A percentile compares a stretch with the other conserved stretches of the same genome.
phyloP scores from a whole-genome alignment of 371 early-diverging fungal genomes.

The Saksenaea vasiformis region DNA sequence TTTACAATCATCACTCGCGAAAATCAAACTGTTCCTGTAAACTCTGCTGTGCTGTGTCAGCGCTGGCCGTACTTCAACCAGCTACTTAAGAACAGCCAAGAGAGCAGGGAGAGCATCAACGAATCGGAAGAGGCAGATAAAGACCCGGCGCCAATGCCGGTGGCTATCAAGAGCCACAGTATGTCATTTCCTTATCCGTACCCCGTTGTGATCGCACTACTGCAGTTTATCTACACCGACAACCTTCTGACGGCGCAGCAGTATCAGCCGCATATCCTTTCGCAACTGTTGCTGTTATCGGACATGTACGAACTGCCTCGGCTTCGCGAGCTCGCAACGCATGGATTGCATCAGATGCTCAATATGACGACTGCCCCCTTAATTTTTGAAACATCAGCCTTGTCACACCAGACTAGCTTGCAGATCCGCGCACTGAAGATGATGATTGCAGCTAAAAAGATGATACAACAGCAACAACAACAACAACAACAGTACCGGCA shows the following conservation, averaged over 20 bases:
- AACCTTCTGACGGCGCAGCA: conserved; percentile 56
- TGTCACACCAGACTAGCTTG: conserved; percentile 51
- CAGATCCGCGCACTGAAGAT: conserved; percentile 54
- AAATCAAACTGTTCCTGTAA: conserved; percentile 58
- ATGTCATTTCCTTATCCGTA: conserved; percentile 55
- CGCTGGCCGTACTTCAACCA: conserved; percentile 70
- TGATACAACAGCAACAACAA: conserved; percentile 41
- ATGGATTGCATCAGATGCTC: conserved; percentile 58
- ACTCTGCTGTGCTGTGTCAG: conserved; percentile 65
- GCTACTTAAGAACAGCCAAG: conserved; percentile 44
- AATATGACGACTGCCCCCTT: conserved; percentile 58
- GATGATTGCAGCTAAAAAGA: conserved; percentile 48
- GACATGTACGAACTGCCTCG: conserved; percentile 56
- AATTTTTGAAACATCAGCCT: conserved; percentile 54
- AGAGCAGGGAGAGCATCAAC: not conserved
- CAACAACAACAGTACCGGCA: conserved; percentile 24
- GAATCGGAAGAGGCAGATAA: not conserved
- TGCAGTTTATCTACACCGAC: conserved; percentile 67
- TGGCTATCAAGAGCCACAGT: conserved; percentile 16
- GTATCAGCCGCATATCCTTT: conserved; percentile 50
- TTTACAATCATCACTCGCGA: conserved; percentile 61
- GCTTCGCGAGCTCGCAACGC: conserved; percentile 47
- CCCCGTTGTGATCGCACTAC: conserved; percentile 53
- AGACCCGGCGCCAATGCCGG: not conserved
- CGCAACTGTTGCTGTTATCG: conserved; percentile 56